These are phyloP conservation scores for Aureobasidium musti DNA, from an alignment of 2,329 filamentous ascomycete genomes.

Conservation along the genomic window DNA sequence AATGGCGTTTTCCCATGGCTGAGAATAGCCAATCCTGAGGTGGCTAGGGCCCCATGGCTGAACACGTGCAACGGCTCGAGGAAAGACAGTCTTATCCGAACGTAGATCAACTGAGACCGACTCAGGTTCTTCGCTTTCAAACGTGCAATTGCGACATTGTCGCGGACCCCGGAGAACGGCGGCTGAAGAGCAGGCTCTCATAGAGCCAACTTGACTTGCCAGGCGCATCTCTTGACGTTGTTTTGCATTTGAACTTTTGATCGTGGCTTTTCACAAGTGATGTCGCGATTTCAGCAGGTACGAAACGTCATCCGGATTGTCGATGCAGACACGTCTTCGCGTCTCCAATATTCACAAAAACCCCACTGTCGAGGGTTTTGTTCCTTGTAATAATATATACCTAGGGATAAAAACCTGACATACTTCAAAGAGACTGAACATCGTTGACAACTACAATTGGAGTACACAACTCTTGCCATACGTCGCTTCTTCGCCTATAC, in stretches of 20 bases:
- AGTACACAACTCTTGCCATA: no score
- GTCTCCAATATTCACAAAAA: no score
- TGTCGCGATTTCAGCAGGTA: no score
- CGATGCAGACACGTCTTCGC: no score
- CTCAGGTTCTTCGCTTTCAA: not conserved
- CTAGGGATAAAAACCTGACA: no score
- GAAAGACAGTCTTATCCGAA: slow-evolving; percentile 9
- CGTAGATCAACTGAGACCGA: slow-evolving; percentile 9
- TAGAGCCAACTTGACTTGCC: not conserved
- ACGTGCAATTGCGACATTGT: slow-evolving; percentile 14
- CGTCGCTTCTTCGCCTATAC: no score
- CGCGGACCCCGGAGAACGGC: slow-evolving; percentile 4
- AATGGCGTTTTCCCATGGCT: slow-evolving; percentile 13
- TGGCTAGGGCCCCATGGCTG: not conserved
- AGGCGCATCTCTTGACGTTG: not conserved
- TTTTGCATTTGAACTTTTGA: not conserved
- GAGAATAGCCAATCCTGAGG: slow-evolving; percentile 6
- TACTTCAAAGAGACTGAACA: no score
- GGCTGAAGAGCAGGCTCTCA: not conserved
- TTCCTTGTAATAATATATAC: no score
- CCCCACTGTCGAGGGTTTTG: no score
- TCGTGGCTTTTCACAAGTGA: no score
- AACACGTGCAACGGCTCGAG: slow-evolving; percentile 18
- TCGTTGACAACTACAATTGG: no score
- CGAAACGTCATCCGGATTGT: no score